Evolutionary conservation across 1,139 yeast species (phyloP).

Genomic region (Debaryomycetaceae sp.): DNA sequence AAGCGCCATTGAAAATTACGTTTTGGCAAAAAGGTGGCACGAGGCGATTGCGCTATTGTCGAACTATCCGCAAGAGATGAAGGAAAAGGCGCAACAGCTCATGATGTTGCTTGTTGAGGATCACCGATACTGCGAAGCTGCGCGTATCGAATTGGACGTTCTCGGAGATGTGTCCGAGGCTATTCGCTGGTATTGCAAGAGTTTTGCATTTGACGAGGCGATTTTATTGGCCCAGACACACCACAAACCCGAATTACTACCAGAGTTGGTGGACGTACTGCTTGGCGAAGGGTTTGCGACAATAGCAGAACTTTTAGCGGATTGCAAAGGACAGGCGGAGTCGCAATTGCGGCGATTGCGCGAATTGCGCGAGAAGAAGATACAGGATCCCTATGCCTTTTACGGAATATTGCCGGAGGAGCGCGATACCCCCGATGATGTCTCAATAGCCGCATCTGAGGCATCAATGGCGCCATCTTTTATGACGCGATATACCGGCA

Average conservation of each 20-base stretch:
- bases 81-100: constrained; percentile 44
- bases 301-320: constrained; percentile 81
- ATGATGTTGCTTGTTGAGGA: constrained; percentile 52
- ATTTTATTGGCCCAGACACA: constrained; percentile 47
- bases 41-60: constrained; percentile 64
- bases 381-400: constrained; percentile 75
- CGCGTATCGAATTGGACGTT: constrained; percentile 57
- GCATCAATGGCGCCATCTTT: constrained; percentile 88
- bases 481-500: constrained; percentile 92
- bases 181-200: constrained; percentile 59
- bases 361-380: constrained; percentile 75
- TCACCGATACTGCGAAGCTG: constrained; percentile 77
- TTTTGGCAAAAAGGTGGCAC: constrained; percentile 68
- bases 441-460: constrained; percentile 90
- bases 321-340: constrained; percentile 73
- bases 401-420: constrained; percentile 56
- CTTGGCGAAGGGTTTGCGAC: constrained; percentile 81
- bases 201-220: constrained; percentile 68
- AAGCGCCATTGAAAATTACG: constrained; percentile 61
- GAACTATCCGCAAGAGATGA: constrained; percentile 21
- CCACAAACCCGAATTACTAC: constrained; percentile 35
- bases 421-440: constrained; percentile 79
- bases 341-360: constrained; percentile 79
- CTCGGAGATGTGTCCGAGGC: constrained; percentile 55
- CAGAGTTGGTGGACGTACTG: constrained; percentile 56